Base-by-base conservation (phyloP, 2,329 filamentous ascomycete species). In the Colletotrichum tamarilloi region DNA sequence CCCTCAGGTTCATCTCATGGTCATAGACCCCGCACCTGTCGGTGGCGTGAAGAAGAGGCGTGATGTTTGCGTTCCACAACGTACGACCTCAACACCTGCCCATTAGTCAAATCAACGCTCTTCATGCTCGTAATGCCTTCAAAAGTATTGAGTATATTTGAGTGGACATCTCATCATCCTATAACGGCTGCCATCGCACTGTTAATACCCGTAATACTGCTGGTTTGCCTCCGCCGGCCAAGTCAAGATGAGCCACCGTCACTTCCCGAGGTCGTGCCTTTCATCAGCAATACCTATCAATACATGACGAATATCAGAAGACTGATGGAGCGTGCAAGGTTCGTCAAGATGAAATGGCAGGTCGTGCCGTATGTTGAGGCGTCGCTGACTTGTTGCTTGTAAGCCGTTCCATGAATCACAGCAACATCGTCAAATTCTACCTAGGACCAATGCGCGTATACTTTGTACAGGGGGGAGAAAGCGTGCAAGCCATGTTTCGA, bases 401-500 rank as follows among this genome's bases (percentile, higher is more conserved):
- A 57, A 72, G 69, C 52, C 32, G 24, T 38, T 56, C 69, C 1
- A 52, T 76, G 38, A 46, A 49, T 22, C 60, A 35, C 0, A 64
- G n/a, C 12, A 58, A 66, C 22, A 58, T 78, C 24, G 66, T 74
- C 24, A 63, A 66, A 8, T 67, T 76, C 32, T 66, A 67, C 4
- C 53, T 77, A 4, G 75, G 74, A 3, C 68, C 71, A 1, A 38
- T 72, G 30, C 72, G 58, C 1, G 42, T 77, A 7, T 77, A 76
- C 57, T 46, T 77, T 3, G 55, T 76, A 38, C 63, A 68, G 4
- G 75, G 75, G 6, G 57, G 59, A 4, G 62, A 76, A 12, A 57
- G 66, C 24, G 63, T 76, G 2, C 75, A 75, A 22, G 38, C 58
- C 14, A 75, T 77, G 63, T 77, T 77, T 16, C 74, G 74, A 11